These are phyloP conservation scores for Eucalyptus erythrocorys DNA, from an alignment of 345 rosid genomes.

Conservation along the genomic window DNA sequence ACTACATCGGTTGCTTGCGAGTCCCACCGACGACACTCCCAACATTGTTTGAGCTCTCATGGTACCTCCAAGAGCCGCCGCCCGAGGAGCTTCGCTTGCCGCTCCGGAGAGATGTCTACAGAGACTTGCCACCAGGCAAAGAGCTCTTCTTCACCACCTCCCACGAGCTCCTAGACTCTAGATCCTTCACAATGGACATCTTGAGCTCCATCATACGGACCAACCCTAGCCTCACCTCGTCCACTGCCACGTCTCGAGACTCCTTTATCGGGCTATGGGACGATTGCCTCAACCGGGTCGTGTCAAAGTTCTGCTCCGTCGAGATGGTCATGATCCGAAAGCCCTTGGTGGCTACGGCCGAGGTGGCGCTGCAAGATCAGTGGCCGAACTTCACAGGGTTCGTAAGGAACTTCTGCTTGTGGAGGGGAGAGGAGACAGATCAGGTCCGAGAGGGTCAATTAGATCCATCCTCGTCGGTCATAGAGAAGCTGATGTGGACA, in stretches of 20 bases:
- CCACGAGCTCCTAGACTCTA: slow-evolving; percentile 52
- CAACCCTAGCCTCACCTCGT: slow-evolving; percentile 28
- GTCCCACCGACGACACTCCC: slow-evolving; percentile 56
- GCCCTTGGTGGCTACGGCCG: slow-evolving; percentile 9
- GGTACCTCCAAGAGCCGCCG: slow-evolving; percentile 86
- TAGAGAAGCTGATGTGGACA: slow-evolving; percentile 78
- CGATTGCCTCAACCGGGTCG: slow-evolving; percentile 66
- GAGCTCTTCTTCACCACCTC: slow-evolving; percentile 67
- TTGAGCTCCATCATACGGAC: slow-evolving; percentile 48
- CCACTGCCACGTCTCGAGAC: slow-evolving; percentile 55
- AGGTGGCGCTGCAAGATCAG: slow-evolving; percentile 44
- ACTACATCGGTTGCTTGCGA: slow-evolving; percentile 54
- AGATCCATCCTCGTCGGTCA: slow-evolving; percentile 56
- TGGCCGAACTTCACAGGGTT: slow-evolving; percentile 94
- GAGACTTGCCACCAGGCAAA: slow-evolving; percentile 78
- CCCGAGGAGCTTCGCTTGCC: slow-evolving; percentile 81
- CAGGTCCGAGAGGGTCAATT: slow-evolving; percentile 45
- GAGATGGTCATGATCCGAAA: slow-evolving; percentile 55
- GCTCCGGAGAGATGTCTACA: slow-evolving; percentile 62
- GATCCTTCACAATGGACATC: slow-evolving; percentile 51
- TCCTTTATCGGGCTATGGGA: slow-evolving; percentile 86
- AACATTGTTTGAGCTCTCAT: slow-evolving; percentile 60
- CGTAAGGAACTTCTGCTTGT: slow-evolving; percentile 55
- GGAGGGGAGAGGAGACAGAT: slow-evolving; percentile 94
- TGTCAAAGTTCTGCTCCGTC: slow-evolving; percentile 58